These are phyloP conservation scores for Trichoderma sp. DNA, from an alignment of 2,329 filamentous ascomycete species.

Conservation along the genomic window DNA sequence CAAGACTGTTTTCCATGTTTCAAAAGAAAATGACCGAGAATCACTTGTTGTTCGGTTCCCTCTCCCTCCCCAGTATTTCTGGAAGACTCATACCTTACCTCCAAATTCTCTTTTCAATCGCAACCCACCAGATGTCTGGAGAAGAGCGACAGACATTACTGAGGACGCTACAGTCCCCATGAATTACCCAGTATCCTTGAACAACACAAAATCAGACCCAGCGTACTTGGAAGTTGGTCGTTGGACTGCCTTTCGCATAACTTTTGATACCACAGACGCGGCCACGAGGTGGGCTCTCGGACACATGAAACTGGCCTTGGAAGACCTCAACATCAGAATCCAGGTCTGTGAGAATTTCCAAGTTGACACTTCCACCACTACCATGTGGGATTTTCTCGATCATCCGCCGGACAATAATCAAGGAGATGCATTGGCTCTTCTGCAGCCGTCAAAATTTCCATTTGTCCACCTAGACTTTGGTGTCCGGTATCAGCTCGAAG, in stretches of 20 bases:
- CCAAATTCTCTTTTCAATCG: conserved; percentile 37
- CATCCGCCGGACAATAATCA: conserved; percentile 21
- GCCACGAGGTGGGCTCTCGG: conserved; percentile 35
- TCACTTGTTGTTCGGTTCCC: conserved; percentile 46
- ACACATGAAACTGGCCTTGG: conserved; percentile 52
- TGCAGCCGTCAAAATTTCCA: conserved; percentile 24
- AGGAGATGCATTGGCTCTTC: conserved; percentile 30
- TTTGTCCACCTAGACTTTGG: conserved; percentile 58
- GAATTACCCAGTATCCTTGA: conserved; percentile 22
- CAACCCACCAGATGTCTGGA: conserved; percentile 43
- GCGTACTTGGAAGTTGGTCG: conserved; percentile 45
- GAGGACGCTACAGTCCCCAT: conserved; percentile 34
- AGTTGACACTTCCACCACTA: conserved; percentile 27
- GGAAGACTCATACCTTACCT: conserved; percentile 33
- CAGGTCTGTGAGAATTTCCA: conserved; percentile 41
- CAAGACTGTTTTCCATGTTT: conserved; percentile 39
- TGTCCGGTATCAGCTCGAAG: conserved; percentile 87
- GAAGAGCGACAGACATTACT: conserved; percentile 46
- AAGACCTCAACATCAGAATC: conserved; percentile 69
- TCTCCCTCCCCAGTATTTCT: conserved; percentile 49
- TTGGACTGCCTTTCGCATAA: conserved; percentile 55
- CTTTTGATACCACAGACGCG: conserved; percentile 32
- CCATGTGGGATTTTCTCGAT: conserved; percentile 35
- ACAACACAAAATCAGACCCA: neutral
- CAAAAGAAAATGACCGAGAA: conserved; percentile 31